phyloP scores from a whole-genome alignment of 2,329 filamentous ascomycete species.

The Cordyceps cateniannulata region DNA sequence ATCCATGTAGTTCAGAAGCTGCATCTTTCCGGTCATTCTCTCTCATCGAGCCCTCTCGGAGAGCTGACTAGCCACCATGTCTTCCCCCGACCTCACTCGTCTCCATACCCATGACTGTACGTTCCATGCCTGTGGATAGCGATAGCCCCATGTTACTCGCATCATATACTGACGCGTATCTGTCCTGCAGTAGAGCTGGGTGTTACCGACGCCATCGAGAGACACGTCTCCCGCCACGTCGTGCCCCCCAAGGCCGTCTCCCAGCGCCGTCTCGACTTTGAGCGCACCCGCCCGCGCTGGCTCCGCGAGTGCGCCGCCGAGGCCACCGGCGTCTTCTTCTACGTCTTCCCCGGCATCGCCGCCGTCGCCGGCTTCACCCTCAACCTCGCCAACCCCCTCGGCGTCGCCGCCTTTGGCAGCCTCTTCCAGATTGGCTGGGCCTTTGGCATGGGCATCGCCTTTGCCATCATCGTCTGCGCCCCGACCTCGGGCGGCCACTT shows the following conservation, averaged over 20 bases:
- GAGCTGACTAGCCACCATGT: constrained; percentile 1
- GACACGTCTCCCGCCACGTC: constrained; percentile 43
- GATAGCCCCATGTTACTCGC: too few species aligned
- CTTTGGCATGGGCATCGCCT: constrained; percentile 51
- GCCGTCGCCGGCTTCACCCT: constrained; percentile 44
- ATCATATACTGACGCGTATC: too few species aligned
- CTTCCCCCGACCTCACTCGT: constrained; percentile 8
- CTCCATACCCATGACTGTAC: constrained; percentile 18
- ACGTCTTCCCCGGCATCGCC: constrained; percentile 48
- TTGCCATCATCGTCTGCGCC: constrained; percentile 51
- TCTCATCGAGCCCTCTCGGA: neutral
- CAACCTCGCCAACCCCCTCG: constrained; percentile 33
- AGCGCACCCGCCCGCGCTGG: constrained; percentile 45
- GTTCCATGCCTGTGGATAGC: neutral
- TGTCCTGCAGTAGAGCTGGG: constrained; percentile 37
- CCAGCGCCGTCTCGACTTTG: constrained; percentile 48
- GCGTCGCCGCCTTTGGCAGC: constrained; percentile 31
- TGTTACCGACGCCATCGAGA: constrained; percentile 45
- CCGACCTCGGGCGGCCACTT: constrained; percentile 49
- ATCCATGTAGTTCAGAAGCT: neutral
- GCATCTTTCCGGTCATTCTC: neutral
- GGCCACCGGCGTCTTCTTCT: constrained; percentile 51
- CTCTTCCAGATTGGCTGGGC: constrained; percentile 50
- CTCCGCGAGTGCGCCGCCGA: constrained; percentile 50
- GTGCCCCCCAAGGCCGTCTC: constrained; percentile 43